Percentiles rank a stretch among this genome's conserved stretches.
These are phyloP conservation scores for Macrophomina pseudophaseolina DNA, from an alignment of 2,329 filamentous ascomycete species.

Conservation along the genomic window DNA sequence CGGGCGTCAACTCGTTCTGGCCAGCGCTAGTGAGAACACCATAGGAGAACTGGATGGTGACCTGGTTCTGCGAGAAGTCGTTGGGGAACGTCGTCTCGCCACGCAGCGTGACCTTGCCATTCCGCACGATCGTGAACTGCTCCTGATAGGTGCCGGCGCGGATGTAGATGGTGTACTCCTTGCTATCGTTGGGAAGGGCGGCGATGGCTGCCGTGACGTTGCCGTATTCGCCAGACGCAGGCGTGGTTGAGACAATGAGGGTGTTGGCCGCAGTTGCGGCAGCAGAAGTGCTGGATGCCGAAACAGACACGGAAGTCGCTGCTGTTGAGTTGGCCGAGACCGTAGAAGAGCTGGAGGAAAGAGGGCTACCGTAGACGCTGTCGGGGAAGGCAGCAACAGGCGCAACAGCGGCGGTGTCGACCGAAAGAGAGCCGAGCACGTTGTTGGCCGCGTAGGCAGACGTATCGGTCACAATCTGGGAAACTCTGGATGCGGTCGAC, in stretches of 20 bases:
- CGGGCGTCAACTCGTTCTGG: slow-evolving; percentile 46
- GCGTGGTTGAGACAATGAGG: slow-evolving; percentile 37
- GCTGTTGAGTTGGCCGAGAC: slow-evolving; percentile 16
- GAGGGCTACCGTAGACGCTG: neutral
- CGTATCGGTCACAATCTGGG: slow-evolving; percentile 1
- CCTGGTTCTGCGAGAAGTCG: slow-evolving; percentile 59
- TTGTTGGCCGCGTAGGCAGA: neutral
- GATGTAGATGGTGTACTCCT: slow-evolving; percentile 62
- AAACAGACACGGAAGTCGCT: slow-evolving; percentile 10
- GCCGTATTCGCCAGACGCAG: slow-evolving; percentile 44
- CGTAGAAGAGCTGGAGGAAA: slow-evolving; percentile 11
- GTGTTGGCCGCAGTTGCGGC: slow-evolving; percentile 40
- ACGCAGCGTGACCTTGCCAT: slow-evolving; percentile 60
- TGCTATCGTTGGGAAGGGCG: slow-evolving; percentile 49
- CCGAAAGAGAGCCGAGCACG: slow-evolving; percentile 5
- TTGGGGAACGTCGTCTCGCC: slow-evolving; percentile 61
- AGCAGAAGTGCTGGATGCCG: slow-evolving; percentile 29
- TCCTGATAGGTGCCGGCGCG: slow-evolving; percentile 61
- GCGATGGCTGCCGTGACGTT: slow-evolving; percentile 52
- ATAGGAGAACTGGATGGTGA: slow-evolving; percentile 55
- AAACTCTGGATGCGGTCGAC: neutral
- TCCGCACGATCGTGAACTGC: slow-evolving; percentile 45
- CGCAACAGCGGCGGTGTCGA: neutral
- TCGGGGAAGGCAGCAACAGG: slow-evolving; percentile 7
- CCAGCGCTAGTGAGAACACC: slow-evolving; percentile 42